phyloP scores from a whole-genome alignment of 1,284 basidiomycete species.

The Fomitopsis schrenkii region DNA sequence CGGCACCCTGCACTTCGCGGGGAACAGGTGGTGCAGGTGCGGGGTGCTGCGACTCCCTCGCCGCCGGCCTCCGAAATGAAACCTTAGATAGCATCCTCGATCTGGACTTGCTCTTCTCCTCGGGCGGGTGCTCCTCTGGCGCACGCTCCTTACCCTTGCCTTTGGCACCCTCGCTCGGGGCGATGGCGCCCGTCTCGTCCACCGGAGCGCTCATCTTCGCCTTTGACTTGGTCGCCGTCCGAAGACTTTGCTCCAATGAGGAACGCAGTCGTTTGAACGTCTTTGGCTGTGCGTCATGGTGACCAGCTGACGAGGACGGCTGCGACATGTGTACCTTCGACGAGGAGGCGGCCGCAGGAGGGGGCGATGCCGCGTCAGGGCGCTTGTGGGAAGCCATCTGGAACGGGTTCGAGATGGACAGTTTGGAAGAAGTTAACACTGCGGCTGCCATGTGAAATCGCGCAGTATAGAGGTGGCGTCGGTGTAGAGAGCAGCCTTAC shows the following conservation, averaged over 20 bases:
- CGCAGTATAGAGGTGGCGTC: conserved; percentile 3
- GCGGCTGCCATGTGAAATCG: conserved; percentile 45
- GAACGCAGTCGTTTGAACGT: conserved; percentile 62
- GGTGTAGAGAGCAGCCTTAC: neutral
- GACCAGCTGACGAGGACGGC: conserved; percentile 7
- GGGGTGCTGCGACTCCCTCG: conserved; percentile 40
- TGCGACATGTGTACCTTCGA: conserved; percentile 32
- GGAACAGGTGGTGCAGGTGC: conserved; percentile 35
- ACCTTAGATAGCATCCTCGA: conserved; percentile 47
- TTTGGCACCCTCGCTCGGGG: conserved; percentile 22
- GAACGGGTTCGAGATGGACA: conserved; percentile 41
- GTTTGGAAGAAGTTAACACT: conserved; percentile 34
- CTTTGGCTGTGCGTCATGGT: conserved; percentile 38
- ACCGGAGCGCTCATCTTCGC: conserved; percentile 34
- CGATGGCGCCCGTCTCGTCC: conserved; percentile 39
- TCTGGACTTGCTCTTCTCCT: conserved; percentile 38
- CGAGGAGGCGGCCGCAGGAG: conserved; percentile 35
- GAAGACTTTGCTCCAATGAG: conserved; percentile 61
- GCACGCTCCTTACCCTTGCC: conserved; percentile 40
- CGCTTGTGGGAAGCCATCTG: conserved; percentile 44
- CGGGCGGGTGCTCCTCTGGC: conserved; percentile 24
- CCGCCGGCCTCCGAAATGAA: conserved; percentile 43
- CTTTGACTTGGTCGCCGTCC: conserved; percentile 55
- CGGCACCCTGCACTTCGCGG: conserved; percentile 27
- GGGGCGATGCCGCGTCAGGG: conserved; percentile 29